phyloP scores from a whole-genome alignment of 23 red algal genomes.

The Gracilariopsis chorda region DNA sequence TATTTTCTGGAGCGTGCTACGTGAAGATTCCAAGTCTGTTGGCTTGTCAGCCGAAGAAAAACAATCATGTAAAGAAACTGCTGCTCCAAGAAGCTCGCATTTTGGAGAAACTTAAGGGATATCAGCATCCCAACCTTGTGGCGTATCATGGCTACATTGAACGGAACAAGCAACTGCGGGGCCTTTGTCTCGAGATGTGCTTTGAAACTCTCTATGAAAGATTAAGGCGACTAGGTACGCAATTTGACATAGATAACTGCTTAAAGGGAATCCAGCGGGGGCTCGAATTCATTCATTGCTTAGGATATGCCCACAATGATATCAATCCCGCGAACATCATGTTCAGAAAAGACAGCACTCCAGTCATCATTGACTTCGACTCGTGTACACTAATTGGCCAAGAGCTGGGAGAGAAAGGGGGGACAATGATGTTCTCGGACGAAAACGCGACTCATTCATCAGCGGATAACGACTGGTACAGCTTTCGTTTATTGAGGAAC shows the following conservation, averaged over 20 bases:
- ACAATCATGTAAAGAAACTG: background rate
- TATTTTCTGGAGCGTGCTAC: background rate
- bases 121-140: constrained; percentile 1
- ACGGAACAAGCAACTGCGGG: background rate
- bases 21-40: background rate
- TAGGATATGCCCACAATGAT: constrained; percentile 24
- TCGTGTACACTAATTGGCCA: background rate
- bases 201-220: background rate
- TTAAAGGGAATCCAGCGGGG: background rate
- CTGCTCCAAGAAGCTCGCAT: constrained; percentile 15
- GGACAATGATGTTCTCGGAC: background rate
- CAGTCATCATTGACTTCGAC: constrained; percentile 23
- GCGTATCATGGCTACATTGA: background rate
- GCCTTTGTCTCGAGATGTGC: background rate
- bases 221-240: background rate
- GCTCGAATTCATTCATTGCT: background rate
- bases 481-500: background rate
- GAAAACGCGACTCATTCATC: background rate
- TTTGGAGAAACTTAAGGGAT: background rate
- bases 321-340: constrained; percentile 5
- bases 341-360: background rate
- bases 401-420: background rate
- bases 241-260: background rate
- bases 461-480: constrained; percentile 11
- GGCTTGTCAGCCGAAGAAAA: background rate